These are phyloP conservation scores for Pseudohalonectria lignicola DNA, from an alignment of 2,329 filamentous ascomycete species.

Conservation along the genomic window DNA sequence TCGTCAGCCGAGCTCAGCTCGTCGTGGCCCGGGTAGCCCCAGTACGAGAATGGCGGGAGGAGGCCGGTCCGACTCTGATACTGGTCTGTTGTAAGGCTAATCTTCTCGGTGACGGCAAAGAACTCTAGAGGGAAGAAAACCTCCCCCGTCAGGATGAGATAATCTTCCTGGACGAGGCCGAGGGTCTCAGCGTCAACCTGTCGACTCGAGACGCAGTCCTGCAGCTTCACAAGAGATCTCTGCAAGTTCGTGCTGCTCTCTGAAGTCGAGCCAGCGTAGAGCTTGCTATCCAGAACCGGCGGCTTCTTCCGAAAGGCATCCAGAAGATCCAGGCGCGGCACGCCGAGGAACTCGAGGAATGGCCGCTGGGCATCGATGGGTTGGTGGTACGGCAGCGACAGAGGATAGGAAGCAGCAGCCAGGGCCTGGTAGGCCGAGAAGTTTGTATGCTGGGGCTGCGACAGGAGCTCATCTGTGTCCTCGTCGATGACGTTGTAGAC, in stretches of 20 bases:
- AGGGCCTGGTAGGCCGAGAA: neutral
- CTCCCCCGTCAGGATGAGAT: neutral
- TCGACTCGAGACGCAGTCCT: neutral
- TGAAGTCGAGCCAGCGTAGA: neutral
- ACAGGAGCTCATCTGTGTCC: neutral
- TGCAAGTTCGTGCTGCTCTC: neutral
- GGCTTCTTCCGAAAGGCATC: neutral
- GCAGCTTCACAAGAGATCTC: neutral
- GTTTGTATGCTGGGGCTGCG: neutral
- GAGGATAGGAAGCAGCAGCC: neutral
- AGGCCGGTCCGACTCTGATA: neutral
- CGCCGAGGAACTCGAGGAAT: neutral
- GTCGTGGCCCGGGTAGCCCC: neutral
- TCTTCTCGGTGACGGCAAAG: neutral
- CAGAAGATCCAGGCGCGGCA: neutral
- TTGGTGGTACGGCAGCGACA: neutral
- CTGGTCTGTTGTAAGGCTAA: neutral
- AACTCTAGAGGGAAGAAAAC: neutral
- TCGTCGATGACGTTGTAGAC: neutral
- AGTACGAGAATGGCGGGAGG: neutral
- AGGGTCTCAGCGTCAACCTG: neutral
- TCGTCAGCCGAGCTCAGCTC: neutral
- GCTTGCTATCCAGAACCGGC: neutral
- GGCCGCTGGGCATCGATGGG: neutral
- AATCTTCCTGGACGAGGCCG: neutral